These are phyloP conservation scores for Magnusiomyces clavatus DNA, from an alignment of 1,139 yeast species.

Conservation along the genomic window DNA sequence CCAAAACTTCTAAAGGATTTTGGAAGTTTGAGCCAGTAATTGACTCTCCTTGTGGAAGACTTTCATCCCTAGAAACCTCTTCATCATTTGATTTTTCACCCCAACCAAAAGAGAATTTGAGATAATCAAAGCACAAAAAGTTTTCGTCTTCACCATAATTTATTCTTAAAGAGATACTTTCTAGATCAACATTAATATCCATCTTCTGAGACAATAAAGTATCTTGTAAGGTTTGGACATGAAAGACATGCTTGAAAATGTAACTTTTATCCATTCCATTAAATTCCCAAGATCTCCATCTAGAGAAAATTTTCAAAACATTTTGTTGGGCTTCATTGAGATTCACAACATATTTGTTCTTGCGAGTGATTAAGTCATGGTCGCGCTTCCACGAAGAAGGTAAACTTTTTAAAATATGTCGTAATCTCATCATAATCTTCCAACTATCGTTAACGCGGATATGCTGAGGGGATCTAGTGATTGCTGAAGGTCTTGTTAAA, in stretches of 20 bases:
- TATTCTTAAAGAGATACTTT: constrained; percentile 26
- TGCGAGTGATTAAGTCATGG: constrained; percentile 21
- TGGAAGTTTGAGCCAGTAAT: too few relatives aligned
- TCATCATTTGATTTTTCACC: background rate
- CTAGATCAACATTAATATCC: constrained; percentile 25
- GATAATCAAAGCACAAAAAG: constrained; percentile 29
- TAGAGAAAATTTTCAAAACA: constrained; percentile 51
- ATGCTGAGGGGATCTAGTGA: constrained; percentile 66
- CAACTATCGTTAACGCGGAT: constrained; percentile 78
- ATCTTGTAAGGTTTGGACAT: constrained; percentile 25
- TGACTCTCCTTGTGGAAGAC: background rate
- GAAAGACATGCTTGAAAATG: constrained; percentile 24
- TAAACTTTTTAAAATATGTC: constrained; percentile 61
- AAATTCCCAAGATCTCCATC: constrained; percentile 94
- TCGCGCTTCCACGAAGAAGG: constrained; percentile 45
- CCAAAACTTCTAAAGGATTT: background rate
- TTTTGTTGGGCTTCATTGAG: constrained; percentile 41
- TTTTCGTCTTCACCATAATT: constrained; percentile 29
- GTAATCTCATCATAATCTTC: constrained; percentile 70
- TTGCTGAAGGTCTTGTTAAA: constrained; percentile 79
- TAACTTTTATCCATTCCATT: constrained; percentile 49
- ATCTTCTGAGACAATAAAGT: constrained; percentile 24
- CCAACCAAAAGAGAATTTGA: constrained; percentile 19
- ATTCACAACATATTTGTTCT: constrained; percentile 37
- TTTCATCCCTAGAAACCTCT: background rate